These are phyloP conservation scores for Plasmodiophora brassicae DNA, from an alignment of 208 protist genomes.

Conservation along the genomic window DNA sequence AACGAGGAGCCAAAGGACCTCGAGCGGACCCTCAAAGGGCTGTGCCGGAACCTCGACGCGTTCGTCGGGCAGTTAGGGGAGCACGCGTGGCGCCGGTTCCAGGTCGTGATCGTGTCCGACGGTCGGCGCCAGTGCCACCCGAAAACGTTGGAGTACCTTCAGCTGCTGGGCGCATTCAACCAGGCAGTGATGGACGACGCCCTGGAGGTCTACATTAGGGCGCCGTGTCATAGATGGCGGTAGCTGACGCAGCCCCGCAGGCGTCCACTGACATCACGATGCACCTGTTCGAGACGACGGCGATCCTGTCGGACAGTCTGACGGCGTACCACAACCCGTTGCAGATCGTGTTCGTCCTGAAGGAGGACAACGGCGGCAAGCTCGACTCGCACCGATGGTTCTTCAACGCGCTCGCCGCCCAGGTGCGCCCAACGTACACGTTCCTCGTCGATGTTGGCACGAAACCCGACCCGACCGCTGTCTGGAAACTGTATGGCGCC, in stretches of 20 bases:
- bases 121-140: not conserved
- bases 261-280: constrained; percentile 13
- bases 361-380: constrained; percentile 33
- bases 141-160: not conserved
- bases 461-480: not conserved
- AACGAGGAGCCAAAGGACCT: not conserved
- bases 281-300: constrained; percentile 28
- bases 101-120: not conserved
- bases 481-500: not conserved
- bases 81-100: not conserved
- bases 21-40: constrained; percentile 27
- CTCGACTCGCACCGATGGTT: constrained; percentile 35
- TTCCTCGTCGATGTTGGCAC: constrained; percentile 35
- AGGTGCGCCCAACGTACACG: not conserved
- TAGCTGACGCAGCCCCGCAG: not conserved
- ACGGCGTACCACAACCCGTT: not conserved
- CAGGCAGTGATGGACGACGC: not conserved
- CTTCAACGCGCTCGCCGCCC: constrained; percentile 20
- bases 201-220: not conserved
- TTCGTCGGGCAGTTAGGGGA: not conserved
- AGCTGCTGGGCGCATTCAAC: not conserved
- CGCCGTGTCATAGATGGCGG: not conserved
- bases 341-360: not conserved
- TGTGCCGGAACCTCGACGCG: not conserved
- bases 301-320: not conserved